Conservation (phyloP, 257 asterid genomes). For the Ilex asprella region DNA sequence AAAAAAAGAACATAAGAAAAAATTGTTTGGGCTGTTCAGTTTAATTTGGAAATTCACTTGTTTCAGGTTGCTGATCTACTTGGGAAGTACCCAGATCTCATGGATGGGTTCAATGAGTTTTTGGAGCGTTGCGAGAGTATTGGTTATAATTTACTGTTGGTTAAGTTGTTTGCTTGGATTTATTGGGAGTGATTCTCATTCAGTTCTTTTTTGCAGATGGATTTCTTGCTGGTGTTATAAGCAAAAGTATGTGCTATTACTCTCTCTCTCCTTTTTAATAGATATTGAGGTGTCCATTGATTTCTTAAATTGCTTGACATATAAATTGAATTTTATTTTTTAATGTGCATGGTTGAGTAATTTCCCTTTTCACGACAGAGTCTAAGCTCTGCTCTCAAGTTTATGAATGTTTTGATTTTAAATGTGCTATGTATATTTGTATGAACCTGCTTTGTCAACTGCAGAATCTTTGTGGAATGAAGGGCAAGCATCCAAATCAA, state of each 20-base stretch:
- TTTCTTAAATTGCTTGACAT: too few species aligned
- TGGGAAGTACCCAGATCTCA: slow-evolving; percentile 87
- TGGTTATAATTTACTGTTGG: slow-evolving; percentile 39
- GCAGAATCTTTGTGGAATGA: slow-evolving; percentile 81
- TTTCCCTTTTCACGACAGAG: neutral
- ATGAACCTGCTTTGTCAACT: slow-evolving; percentile 17
- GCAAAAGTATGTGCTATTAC: slow-evolving; percentile 61
- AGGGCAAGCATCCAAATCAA: slow-evolving; percentile 63
- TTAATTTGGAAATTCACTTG: slow-evolving; percentile 4
- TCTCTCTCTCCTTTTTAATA: too few species aligned
- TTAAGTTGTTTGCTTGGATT: slow-evolving; percentile 7
- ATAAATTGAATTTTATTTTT: neutral
- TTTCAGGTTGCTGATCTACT: slow-evolving; percentile 79
- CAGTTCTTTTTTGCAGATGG: slow-evolving; percentile 65
- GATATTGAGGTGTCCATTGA: too few species aligned
- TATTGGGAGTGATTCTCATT: slow-evolving; percentile 22
- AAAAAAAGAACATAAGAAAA: too few species aligned
- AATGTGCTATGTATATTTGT: slow-evolving; percentile 13
- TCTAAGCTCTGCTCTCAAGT: neutral
- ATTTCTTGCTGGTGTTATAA: slow-evolving; percentile 87
- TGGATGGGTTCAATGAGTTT: slow-evolving; percentile 82
- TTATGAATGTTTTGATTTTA: neutral
- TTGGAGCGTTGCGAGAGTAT: slow-evolving; percentile 84
- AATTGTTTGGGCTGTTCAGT: neutral
- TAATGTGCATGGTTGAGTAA: neutral